Evolutionary conservation across 371 early-diverging fungal species (phyloP), one percentile per base, ranked within the genome.

Genomic region (Actinomortierella ambigua): DNA sequence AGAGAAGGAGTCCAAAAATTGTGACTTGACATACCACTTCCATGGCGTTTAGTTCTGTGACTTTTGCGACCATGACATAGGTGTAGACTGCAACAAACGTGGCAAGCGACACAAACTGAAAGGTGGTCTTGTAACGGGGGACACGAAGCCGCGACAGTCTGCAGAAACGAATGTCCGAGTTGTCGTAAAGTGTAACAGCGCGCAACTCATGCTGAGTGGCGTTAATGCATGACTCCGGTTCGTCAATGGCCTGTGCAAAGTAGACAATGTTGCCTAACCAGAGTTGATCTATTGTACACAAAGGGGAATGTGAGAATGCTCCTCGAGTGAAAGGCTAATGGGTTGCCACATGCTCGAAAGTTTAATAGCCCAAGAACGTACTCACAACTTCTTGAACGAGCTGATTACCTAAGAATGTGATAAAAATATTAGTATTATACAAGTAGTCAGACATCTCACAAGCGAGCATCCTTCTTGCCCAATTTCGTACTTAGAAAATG

Each of bases 221-320:
- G 54, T 67, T 57, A 20, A 65, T 63, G 46, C 68, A 67, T 43
- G 64, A 58, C 20, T 63, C 65, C 1, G 68, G 77, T 34, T 77
- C 58, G 55, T 70, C 77, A 55, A 77, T 71, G 2, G 77, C 75
- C 14, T 68, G 58, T 4, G 77, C 68, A 40, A 77, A 73, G 47
- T 73, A 77, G 7, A 77, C 75, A 43, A 77, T 66, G 23, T 77
- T 65, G 29, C 77, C 77, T 0, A 68, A 50, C 77, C 77, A 77
- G 2, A 77, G 73, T 26, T 77, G 69, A 40, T 77, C 77, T 77
- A 49, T 41, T 3, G 13, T 24, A 27, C 24, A 3, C 20, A 50
- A 22, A 43, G 39, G 24, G 1, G 8, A 46, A 50, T 17, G 24
- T 15, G 34, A 14, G 17, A 2, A 18, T 43, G 43, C 8, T 8